Conservation (phyloP, 352 stramenopile species). For the Phytophthora tentaculata region DNA sequence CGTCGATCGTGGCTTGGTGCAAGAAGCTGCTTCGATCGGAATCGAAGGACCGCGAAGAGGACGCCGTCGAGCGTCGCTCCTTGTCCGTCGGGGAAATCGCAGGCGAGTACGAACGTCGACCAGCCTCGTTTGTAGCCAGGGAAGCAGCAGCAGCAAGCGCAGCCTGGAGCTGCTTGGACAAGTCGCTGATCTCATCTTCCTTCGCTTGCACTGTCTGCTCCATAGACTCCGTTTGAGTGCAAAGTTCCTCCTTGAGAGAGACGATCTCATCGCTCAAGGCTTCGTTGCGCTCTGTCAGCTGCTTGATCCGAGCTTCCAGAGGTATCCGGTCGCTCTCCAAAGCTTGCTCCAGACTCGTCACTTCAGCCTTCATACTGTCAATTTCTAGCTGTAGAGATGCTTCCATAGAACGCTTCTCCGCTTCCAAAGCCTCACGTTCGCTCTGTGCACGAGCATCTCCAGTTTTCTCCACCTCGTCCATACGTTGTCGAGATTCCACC, state of each 20-base stretch:
- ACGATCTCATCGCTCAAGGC: constrained; percentile 37
- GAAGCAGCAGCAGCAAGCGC: constrained; percentile 37
- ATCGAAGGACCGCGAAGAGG: constrained; percentile 46
- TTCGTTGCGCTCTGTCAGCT: constrained; percentile 43
- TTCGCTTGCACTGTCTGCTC: constrained; percentile 59
- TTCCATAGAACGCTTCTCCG: constrained; percentile 37
- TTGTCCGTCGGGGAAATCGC: constrained; percentile 43
- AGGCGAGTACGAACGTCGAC: constrained; percentile 29
- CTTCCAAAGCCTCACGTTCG: constrained; percentile 33
- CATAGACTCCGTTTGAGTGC: constrained; percentile 43
- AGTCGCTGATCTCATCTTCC: constrained; percentile 53
- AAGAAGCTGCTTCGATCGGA: constrained; percentile 42
- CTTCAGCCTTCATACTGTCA: constrained; percentile 40
- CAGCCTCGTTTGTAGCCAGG: constrained; percentile 29
- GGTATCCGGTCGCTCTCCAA: constrained; percentile 34
- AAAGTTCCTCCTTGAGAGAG: constrained; percentile 44
- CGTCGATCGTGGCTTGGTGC: constrained; percentile 36
- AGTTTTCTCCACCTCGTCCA: constrained; percentile 34
- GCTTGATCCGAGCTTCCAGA: constrained; percentile 46
- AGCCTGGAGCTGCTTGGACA: constrained; percentile 59
- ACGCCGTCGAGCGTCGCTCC: constrained; percentile 45
- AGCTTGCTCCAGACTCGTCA: constrained; percentile 33
- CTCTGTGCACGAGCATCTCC: constrained; percentile 26
- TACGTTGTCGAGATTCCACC: constrained; percentile 25
- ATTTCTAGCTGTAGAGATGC: constrained; percentile 37